Evolutionary conservation across 139 green algal genomes (phyloP), one percentile per base, ranked within the genome.

Genomic region (Closterium sp.): DNA sequence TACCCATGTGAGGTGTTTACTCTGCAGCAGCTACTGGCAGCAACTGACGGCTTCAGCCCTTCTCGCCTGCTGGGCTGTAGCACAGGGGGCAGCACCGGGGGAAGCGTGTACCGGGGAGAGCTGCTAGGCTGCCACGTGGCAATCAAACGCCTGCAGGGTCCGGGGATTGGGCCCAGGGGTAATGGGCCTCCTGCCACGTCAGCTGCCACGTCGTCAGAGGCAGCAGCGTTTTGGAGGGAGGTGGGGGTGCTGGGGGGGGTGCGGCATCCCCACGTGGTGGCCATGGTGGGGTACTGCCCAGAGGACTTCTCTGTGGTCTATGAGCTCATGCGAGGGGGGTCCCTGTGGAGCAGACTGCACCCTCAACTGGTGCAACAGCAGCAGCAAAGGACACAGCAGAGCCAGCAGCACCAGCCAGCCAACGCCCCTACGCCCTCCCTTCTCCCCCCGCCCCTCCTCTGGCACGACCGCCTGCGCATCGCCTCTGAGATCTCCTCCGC

Each of bases 241-340:
- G 91, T 94, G 21, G 25, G 28, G 81, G 95, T 95, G 36, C 90
- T 96, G 76, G 89, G 43, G 0, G 55, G 91, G 4, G 88, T 95
- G 90, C 95, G 95, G 88, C 95, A 96, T 89, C 93, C 95, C 0
- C 93, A 95, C 91, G 91, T 96, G 33, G 94, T 96, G 87, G 90
- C 95, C 89, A 90, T 95, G 19, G 93, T 96, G 5, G 95, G 94
- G 64, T 87, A 76, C 36, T 95, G 94, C 93, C 93, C 94, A 7
- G 94, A 95, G 10, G 87, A 91, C 43, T 93, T 92, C 90, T 91
- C 89, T 6, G 89, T 96, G 0, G 55, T 76, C 16, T 76, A 76
- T 76, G 55, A 76, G 16, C 55, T 76, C 55, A 76, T 76, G 55
- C 16, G 4, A 28, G 55, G 55, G 16, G 55, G 55, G 55, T 76